Evolutionary conservation across 306 rosid genomes (phyloP), one percentile per base, ranked within the genome.

Genomic region (Quercus glauca): DNA sequence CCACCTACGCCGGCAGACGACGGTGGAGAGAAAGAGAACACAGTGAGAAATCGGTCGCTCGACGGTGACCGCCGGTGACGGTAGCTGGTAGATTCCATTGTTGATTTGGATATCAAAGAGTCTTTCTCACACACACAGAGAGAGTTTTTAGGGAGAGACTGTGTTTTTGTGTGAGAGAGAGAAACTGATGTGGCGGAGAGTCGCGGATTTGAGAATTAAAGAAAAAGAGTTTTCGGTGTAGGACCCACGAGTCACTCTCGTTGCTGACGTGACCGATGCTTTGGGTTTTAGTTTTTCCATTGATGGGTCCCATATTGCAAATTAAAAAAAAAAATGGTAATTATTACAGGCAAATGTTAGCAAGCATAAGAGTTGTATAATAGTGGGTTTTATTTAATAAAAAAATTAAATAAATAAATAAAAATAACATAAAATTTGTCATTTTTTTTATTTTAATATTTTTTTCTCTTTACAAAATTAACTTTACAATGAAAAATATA

Each of bases 41-140:
- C 14, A 1, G 77, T 78, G 70, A 92, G 91, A 14, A 89, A 63
- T 6, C 89, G 90, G 60, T 87, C 89, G n/a, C 96, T 81, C 52
- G 95, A 73, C 69, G 93, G 74, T 4, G 92, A 89, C 19, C 89
- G 91, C 23, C 89, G 91, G 76, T 85, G 86, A 51, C 81, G 79
- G 57, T 64, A 84, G 19, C 81, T 72, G 13, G 86, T 58, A 71
- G 86, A 83, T 71, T 90, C 96, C 98, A 94, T 92, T 13, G 45
- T 10, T 6, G 6, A 55, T 31, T 28, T 29, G 43, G 69, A 14
- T 17, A 5, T 76, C 25, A 5, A 20, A 28, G 41, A 21, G 14
- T 6, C 8, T 7, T 12, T 19, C 21, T 13, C 19, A 20, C 1
- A 51, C 3, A 17, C 4, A 0, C 0, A 55, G 29, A 13, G 26